These are phyloP conservation scores for Fusarium longipes DNA, from an alignment of 2,329 filamentous ascomycete genomes.

Conservation along the genomic window DNA sequence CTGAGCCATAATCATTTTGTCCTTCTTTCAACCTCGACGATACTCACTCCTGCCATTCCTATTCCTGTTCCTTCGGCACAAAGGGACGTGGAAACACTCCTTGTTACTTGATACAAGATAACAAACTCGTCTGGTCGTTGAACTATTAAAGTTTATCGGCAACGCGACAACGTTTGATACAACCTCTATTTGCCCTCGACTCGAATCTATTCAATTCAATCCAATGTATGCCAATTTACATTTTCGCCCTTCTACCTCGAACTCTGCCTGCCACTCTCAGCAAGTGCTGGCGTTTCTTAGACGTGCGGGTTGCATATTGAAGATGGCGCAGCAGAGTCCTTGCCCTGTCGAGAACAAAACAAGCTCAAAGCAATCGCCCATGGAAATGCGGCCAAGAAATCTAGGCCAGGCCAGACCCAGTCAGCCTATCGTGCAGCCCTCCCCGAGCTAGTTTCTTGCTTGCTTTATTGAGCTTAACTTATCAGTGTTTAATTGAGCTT, in stretches of 20 bases:
- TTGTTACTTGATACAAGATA: conserved; percentile 6
- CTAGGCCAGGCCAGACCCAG: conserved; percentile 26
- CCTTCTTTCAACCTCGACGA: conserved; percentile 21
- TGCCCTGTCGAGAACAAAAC: conserved; percentile 11
- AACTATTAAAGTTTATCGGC: conserved; percentile 23
- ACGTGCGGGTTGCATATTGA: neutral
- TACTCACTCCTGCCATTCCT: neutral
- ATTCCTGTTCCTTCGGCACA: conserved; percentile 1
- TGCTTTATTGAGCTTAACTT: conserved; percentile 22
- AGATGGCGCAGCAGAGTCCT: conserved; percentile 33
- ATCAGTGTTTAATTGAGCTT: conserved; percentile 15
- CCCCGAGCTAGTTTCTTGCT: conserved; percentile 8
- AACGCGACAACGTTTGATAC: conserved; percentile 12
- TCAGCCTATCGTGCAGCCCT: conserved; percentile 34
- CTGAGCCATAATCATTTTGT: conserved; percentile 13
- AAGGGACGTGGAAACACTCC: conserved; percentile 1
- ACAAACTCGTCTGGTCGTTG: conserved; percentile 4
- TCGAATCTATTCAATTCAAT: neutral
- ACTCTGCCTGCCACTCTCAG: too few species aligned
- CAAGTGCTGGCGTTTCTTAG: conserved; percentile 19
- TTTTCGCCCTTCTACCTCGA: neutral
- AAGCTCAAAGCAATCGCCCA: conserved; percentile 28
- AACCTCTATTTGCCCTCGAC: neutral
- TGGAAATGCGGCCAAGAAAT: conserved; percentile 28
- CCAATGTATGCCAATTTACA: neutral